Percentiles rank a stretch among this genome's conserved stretches.
phyloP scores from a whole-genome alignment of 768 basidiomycete species.

The Naganishia friedmannii region DNA sequence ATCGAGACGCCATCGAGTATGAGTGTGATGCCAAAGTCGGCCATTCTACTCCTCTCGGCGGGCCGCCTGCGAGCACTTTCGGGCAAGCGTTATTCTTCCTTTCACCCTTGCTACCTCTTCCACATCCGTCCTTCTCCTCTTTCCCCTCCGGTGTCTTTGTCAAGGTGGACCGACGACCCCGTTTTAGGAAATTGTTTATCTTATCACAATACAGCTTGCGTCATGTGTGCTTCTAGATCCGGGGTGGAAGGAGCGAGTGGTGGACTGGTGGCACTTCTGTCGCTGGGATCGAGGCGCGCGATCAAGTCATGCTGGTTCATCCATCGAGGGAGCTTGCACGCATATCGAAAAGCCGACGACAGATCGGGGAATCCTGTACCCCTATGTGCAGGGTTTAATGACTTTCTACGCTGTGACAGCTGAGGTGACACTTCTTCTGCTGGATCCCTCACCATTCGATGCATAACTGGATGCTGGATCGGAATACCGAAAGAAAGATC shows the following conservation, averaged over 20 bases:
- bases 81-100: background rate
- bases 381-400: background rate
- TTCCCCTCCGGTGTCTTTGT: background rate
- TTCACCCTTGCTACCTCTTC: background rate
- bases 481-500: background rate
- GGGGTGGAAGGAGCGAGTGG: background rate
- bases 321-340: background rate
- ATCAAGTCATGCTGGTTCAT: conserved; percentile 5
- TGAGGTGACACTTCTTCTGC: background rate
- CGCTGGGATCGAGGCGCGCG: conserved; percentile 1
- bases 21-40: background rate
- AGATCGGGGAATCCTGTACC: background rate
- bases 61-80: background rate
- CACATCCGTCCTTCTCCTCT: background rate
- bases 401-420: background rate
- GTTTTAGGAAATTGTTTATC: conserved; percentile 5
- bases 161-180: background rate
- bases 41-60: background rate
- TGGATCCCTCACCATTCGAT: background rate
- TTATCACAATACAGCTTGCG: conserved; percentile 9
- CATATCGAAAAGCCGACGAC: background rate
- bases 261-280: background rate
- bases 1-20: too few relatives aligned
- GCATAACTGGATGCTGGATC: background rate
- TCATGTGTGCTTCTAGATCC: conserved; percentile 4